These are phyloP conservation scores for Aspergillus sp. DNA, from an alignment of 2,329 filamentous ascomycete genomes.

Conservation along the genomic window DNA sequence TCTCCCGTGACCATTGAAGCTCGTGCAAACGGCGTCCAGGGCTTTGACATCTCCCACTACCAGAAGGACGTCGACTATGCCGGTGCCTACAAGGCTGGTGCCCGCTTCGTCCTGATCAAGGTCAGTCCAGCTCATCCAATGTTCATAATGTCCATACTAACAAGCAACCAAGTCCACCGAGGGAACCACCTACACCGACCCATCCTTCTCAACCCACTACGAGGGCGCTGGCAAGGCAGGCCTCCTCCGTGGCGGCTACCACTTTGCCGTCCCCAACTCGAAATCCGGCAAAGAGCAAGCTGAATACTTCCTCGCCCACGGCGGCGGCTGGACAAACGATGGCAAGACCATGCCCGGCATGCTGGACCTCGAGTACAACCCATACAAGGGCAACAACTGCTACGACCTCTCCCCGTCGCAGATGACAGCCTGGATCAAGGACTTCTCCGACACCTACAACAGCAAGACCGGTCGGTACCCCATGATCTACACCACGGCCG, in stretches of 20 bases:
- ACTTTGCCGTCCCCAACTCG: slow-evolving; percentile 48
- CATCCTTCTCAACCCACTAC: slow-evolving; percentile 48
- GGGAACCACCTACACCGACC: slow-evolving; percentile 44
- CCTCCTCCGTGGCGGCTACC: slow-evolving; percentile 53
- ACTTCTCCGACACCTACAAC: slow-evolving; percentile 51
- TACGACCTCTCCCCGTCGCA: slow-evolving; percentile 42
- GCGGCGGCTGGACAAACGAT: slow-evolving; percentile 52
- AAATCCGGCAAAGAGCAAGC: slow-evolving; percentile 47
- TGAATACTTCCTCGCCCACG: slow-evolving; percentile 48
- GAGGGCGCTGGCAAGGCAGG: slow-evolving; percentile 46
- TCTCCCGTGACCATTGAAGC: slow-evolving; percentile 3
- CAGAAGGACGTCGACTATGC: slow-evolving; percentile 23
- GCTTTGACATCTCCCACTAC: slow-evolving; percentile 29
- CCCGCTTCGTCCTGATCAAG: slow-evolving; percentile 32
- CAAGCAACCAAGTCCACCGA: slow-evolving; percentile 44
- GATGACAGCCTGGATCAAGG: slow-evolving; percentile 51
- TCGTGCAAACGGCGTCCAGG: slow-evolving; percentile 18
- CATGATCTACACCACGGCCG: slow-evolving; percentile 49
- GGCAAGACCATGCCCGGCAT: slow-evolving; percentile 54
- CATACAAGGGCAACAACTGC: slow-evolving; percentile 34
- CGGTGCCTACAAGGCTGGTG: slow-evolving; percentile 21
- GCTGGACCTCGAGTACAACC: slow-evolving; percentile 50
- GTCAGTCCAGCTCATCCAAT: slow-evolving; percentile 4
- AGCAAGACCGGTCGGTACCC: slow-evolving; percentile 44
- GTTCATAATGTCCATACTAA: background rate